Evolutionary conservation across 139 green algal species (phyloP).

Genomic region (Closterium sp.): DNA sequence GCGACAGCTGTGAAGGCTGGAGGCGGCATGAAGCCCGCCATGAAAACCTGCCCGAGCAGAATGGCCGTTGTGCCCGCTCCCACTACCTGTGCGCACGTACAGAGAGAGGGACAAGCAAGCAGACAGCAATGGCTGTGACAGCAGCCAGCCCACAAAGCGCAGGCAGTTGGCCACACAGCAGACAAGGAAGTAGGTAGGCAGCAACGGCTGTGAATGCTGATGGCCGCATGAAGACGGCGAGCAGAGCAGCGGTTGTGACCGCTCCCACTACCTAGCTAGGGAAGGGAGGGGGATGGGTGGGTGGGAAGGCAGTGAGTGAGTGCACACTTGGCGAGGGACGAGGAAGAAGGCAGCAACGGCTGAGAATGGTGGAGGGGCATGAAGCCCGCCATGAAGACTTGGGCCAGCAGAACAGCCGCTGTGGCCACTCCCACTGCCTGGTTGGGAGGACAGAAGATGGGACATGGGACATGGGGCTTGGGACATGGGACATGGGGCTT

Average conservation of each 20-base stretch:
- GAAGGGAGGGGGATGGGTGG: not conserved
- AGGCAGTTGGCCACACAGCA: no score
- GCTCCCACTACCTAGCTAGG: constrained; percentile 31
- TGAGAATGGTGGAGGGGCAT: no score
- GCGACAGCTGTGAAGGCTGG: constrained; percentile 42
- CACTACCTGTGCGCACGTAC: no score
- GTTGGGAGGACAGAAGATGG: no score
- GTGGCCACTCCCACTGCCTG: no score
- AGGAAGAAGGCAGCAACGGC: no score
- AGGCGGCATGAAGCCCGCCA: constrained; percentile 57
- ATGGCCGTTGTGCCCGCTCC: constrained; percentile 27
- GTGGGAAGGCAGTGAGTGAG: not conserved
- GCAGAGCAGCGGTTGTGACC: constrained; percentile 22
- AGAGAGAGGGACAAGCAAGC: not conserved
- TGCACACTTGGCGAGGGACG: no score
- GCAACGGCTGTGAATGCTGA: constrained; percentile 36
- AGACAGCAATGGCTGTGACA: constrained; percentile 7
- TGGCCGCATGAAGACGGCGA: constrained; percentile 55
- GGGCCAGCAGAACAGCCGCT: no score
- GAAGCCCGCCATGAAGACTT: no score
- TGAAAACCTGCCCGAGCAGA: constrained; percentile 55
- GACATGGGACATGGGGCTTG: no score
- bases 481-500: no score
- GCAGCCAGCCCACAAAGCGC: no score
- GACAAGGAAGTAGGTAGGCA: not conserved